phyloP scores from a whole-genome alignment of 306 rosid genomes.

The Cucumis hystrix region DNA sequence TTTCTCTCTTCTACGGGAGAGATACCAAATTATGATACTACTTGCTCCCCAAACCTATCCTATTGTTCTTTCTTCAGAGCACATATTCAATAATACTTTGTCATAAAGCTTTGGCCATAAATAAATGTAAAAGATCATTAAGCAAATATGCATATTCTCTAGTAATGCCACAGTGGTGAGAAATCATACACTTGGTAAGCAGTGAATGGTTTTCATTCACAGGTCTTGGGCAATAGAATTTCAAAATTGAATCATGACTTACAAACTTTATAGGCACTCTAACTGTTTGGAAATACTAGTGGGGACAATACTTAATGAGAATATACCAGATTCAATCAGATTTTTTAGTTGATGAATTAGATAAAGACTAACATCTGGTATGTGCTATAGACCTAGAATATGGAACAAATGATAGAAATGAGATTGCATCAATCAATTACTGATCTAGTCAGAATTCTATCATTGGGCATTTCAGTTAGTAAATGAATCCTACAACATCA shows the following conservation, averaged over 20 bases:
- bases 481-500: not conserved
- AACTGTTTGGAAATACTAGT: not conserved
- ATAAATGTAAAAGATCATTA: not conserved
- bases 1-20: not conserved
- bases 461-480: not conserved
- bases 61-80: not conserved
- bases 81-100: not conserved
- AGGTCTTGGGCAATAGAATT: not conserved
- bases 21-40: not conserved
- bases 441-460: not conserved
- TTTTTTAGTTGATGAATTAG: not conserved
- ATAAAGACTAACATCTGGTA: not conserved
- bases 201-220: not conserved
- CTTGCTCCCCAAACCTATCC: not conserved
- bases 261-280: not conserved
- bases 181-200: not conserved
- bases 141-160: not conserved
- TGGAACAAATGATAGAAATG: not conserved
- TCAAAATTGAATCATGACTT: not conserved
- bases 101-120: not conserved
- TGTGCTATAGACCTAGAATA: not conserved
- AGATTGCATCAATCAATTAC: not conserved
- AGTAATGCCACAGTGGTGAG: not conserved
- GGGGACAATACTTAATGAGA: not conserved
- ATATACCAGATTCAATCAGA: not conserved